These are phyloP conservation scores for Pichia cactophila DNA, from an alignment of 1,139 yeast species.

Conservation along the genomic window DNA sequence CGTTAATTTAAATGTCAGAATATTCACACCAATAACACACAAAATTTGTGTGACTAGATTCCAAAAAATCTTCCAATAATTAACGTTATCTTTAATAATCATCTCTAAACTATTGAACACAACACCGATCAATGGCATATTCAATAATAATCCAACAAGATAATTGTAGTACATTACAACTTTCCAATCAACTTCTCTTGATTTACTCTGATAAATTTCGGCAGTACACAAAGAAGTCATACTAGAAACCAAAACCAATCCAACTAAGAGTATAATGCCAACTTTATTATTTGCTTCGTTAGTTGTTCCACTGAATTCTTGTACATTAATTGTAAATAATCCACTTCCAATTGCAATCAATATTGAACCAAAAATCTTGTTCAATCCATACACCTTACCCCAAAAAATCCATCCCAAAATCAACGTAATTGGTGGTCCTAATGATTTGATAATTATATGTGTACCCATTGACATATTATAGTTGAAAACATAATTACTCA, in stretches of 20 bases:
- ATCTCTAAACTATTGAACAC: constrained; percentile 11
- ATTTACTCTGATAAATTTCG: constrained; percentile 31
- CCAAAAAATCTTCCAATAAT: constrained; percentile 27
- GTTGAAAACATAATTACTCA: constrained; percentile 54
- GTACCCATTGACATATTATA: constrained; percentile 58
- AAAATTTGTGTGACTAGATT: constrained; percentile 57
- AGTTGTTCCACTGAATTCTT: not conserved
- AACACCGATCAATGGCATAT: constrained; percentile 30
- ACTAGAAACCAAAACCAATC: constrained; percentile 16
- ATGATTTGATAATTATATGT: constrained; percentile 60
- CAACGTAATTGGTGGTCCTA: constrained; percentile 60
- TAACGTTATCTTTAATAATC: constrained; percentile 18
- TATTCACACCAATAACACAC: constrained; percentile 63
- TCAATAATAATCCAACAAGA: constrained; percentile 49
- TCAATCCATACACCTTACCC: constrained; percentile 37
- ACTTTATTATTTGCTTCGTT: not conserved
- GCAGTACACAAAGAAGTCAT: constrained; percentile 53
- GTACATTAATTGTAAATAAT: constrained; percentile 34
- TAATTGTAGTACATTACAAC: constrained; percentile 60
- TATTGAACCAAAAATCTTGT: constrained; percentile 44
- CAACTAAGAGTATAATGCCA: constrained; percentile 8
- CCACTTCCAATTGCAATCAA: constrained; percentile 52
- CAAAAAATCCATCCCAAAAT: constrained; percentile 43
- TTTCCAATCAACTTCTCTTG: constrained; percentile 42
- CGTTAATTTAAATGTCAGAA: constrained; percentile 46